Conservation (phyloP, 2,329 filamentous ascomycete genomes). For the Dothiorella sarmentorum region DNA sequence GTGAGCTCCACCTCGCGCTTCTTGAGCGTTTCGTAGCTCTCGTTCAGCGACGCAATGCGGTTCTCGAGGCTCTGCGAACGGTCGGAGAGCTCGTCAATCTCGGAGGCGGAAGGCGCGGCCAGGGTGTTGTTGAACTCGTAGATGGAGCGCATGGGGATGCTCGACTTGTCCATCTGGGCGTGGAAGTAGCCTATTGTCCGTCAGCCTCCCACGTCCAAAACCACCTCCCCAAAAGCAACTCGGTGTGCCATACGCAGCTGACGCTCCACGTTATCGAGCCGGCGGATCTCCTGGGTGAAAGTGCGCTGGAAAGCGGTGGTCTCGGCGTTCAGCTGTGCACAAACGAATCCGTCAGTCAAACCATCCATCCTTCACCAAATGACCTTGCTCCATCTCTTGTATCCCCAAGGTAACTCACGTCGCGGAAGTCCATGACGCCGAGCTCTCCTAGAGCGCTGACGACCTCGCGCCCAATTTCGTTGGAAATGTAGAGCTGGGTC, state of each 20-base stretch:
- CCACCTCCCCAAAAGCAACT: neutral
- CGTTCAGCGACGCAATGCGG: constrained; percentile 85
- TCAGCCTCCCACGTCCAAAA: constrained; percentile 22
- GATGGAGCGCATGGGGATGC: constrained; percentile 80
- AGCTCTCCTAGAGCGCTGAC: constrained; percentile 95
- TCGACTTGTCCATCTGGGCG: constrained; percentile 89
- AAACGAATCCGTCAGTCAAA: neutral
- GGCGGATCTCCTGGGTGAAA: constrained; percentile 95
- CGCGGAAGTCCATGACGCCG: constrained; percentile 92
- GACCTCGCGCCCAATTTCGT: constrained; percentile 97
- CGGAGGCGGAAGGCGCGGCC: constrained; percentile 81
- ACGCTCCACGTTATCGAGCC: constrained; percentile 95
- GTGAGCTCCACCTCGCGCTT: constrained; percentile 95
- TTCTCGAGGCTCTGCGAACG: constrained; percentile 90
- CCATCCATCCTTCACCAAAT: neutral
- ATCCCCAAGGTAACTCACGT: constrained; percentile 60
- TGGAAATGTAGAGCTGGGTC: constrained; percentile 98
- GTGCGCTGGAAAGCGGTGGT: constrained; percentile 94
- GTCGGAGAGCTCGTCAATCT: constrained; percentile 94
- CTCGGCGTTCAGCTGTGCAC: constrained; percentile 77
- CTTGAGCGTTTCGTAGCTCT: constrained; percentile 98
- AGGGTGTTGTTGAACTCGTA: constrained; percentile 87
- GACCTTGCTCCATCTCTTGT: neutral
- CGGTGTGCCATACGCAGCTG: constrained; percentile 72
- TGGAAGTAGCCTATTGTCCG: constrained; percentile 76